Conservation (phyloP, 129 eudicot species). For the Lonicera japonica region DNA sequence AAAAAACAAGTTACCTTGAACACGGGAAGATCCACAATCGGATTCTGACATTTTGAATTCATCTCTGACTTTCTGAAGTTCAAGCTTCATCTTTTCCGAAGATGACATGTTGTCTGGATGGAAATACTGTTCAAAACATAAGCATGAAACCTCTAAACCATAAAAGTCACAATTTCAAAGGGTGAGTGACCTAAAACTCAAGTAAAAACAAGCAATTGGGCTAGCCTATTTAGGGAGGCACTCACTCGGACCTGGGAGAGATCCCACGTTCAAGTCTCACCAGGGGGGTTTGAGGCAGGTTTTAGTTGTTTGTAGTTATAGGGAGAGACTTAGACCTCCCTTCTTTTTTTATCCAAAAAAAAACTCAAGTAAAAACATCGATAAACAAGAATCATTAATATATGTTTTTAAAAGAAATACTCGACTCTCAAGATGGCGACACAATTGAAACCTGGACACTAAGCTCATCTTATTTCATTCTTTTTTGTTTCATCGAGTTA, state of each 20-base stretch:
- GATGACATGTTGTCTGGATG: constrained; percentile 95
- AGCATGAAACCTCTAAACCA: neutral
- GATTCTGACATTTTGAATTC: constrained; percentile 81
- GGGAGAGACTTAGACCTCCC: too few relatives aligned
- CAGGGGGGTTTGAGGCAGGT: too few relatives aligned
- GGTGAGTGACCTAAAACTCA: neutral
- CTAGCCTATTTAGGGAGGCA: too few relatives aligned
- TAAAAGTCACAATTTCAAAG: neutral
- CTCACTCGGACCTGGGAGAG: too few relatives aligned
- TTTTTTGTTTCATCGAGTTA: neutral
- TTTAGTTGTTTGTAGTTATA: too few relatives aligned
- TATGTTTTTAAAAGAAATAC: neutral
- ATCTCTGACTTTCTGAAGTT: constrained; percentile 71
- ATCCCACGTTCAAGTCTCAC: too few relatives aligned
- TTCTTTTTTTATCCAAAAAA: too few relatives aligned
- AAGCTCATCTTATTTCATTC: neutral
- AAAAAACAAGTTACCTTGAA: constrained; percentile 44
- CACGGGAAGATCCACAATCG: constrained; percentile 96
- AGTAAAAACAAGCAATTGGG: too few relatives aligned
- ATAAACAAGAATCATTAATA: neutral
- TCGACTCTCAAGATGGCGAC: neutral
- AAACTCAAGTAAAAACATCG: neutral
- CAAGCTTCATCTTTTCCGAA: constrained; percentile 70
- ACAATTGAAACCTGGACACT: neutral
- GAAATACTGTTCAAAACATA: constrained; percentile 50